A percentile compares a stretch with the other conserved stretches of the same genome.
These are phyloP conservation scores for Ramalina peruviana DNA, from an alignment of 495 filamentous ascomycete species.

Conservation along the genomic window DNA sequence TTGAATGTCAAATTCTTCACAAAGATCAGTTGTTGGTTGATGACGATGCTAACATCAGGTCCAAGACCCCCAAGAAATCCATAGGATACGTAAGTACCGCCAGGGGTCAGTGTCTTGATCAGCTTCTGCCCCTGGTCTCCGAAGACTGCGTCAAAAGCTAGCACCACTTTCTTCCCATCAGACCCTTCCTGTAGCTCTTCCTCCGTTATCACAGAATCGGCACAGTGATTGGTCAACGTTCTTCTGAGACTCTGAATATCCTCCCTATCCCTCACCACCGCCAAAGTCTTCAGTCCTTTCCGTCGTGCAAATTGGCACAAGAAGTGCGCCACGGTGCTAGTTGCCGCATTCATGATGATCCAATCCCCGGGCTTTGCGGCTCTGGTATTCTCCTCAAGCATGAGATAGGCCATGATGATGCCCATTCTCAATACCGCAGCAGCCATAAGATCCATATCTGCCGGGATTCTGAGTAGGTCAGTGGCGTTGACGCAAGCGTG, in stretches of 20 bases:
- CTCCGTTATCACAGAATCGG: neutral
- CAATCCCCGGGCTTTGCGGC: constrained; percentile 5
- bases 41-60: neutral
- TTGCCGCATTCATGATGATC: constrained; percentile 10
- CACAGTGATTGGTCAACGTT: neutral
- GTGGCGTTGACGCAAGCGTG: constrained; percentile 4
- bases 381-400: constrained; percentile 4
- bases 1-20: constrained; percentile 8
- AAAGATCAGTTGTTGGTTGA: constrained; percentile 8
- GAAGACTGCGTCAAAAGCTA: constrained; percentile 11
- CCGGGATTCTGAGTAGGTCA: constrained; percentile 7
- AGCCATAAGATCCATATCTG: constrained; percentile 2
- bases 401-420: constrained; percentile 4
- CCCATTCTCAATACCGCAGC: constrained; percentile 4
- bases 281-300: constrained; percentile 1
- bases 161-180: neutral
- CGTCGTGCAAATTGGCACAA: constrained; percentile 8
- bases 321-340: constrained; percentile 5
- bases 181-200: neutral
- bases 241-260: neutral
- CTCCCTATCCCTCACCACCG: constrained; percentile 9
- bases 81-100: constrained; percentile 8
- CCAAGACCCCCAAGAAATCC: constrained; percentile 7
- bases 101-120: constrained; percentile 5
- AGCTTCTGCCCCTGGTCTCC: constrained; percentile 5